Base-by-base conservation (phyloP, 2,329 filamentous ascomycete species). In the Chrysosporium queenslandicum region DNA sequence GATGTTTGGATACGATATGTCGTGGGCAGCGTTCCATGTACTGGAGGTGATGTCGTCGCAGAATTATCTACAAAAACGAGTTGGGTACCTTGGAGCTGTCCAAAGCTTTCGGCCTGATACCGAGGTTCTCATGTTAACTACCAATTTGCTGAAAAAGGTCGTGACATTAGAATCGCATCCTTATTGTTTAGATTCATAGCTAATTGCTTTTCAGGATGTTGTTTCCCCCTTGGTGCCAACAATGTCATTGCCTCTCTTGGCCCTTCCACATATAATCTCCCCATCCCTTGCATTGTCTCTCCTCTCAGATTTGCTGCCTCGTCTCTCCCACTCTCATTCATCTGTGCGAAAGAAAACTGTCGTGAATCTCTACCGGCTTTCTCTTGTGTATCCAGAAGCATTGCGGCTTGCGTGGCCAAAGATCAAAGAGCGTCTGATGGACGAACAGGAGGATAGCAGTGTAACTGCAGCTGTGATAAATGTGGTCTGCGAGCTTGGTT, bases 1-100 rank as follows among this genome's bases (percentile, higher is more conserved):
- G 68, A 98, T 98, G 92, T 90, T 97, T 61, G 92, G 92, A 12
- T 87, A 97, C 67, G 92, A 97, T 71, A 98, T 98, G 92, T 96
- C 91, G 2, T 98, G 92, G 92, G 92, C 92, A 3, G 90, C 90
- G 11, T 98, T 98, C 72, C 87, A 98, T 68, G 91, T 97, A 49
- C 83, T 98, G 45, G 92, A 98, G 73, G 92, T 98, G 71, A 98
- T 98, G 92, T 94, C 90, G 34, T 94, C 88, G 36, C 77, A 85
- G 45, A 97, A 96, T 67, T 94, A 94, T 68, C 79, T 89, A 60
- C 91, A 96, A 70, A 98, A 98, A 72, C 80, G 91, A 58, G 88
- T 96, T 41, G 92, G 91, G 53, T 98, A 98, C 68, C 77, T 98
- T 18, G 91, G 86, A 12, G 92, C 92, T 7, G 89, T 95, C 27